Evolutionary conservation across 1,139 yeast genomes (phyloP), one percentile per base, ranked within the genome.

Genomic region (Geotrichum histeridarum): DNA sequence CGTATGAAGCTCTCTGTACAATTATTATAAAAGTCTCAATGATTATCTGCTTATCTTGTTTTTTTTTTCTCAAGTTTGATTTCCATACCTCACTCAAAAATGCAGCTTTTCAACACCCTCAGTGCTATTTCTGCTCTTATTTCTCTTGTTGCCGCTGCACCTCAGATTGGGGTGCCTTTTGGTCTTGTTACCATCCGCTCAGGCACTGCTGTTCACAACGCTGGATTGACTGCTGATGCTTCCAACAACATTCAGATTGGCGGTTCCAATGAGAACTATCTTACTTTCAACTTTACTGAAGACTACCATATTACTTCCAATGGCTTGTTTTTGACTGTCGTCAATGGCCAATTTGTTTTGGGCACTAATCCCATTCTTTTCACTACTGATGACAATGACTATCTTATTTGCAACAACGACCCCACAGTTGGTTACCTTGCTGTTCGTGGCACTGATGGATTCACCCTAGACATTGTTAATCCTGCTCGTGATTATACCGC

Each of bases 151-250:
- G 48, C 52, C 17, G 49, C 52, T n/a, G 49, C 22, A 14, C 45
- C 54, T 14, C 32, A 48, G 30, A 37, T 53, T 18, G 55, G 55
- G 11, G 31, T 8, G 4, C 43, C 45, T 22, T 52, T 52, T 37
- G 43, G 50, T 11, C 51, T 52, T 18, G 18, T 52, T 32, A 27
- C 51, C 30, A 48, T 52, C 38, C 51, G 48, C 42, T 42, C 54
- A 8, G 48, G 48, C 37, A 36, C 54, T 14, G 36, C 30, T n/a
- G 42, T 52, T 17, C 51, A 52, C 31, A n/a, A 41, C 27, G 14
- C 48, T 11, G 37, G 32, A 12, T 8, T 41, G 6, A 8, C 48
- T 30, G 32, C 47, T 47, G 49, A 48, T 22, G 18, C 44, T 30
- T 36, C 38, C 22, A 35, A 33, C 39, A 37, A 31, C 42, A 35